A percentile compares a stretch with the other conserved stretches of the same genome.
phyloP scores from a whole-genome alignment of 495 filamentous ascomycete species.

The Podospora pseudoanserina region DNA sequence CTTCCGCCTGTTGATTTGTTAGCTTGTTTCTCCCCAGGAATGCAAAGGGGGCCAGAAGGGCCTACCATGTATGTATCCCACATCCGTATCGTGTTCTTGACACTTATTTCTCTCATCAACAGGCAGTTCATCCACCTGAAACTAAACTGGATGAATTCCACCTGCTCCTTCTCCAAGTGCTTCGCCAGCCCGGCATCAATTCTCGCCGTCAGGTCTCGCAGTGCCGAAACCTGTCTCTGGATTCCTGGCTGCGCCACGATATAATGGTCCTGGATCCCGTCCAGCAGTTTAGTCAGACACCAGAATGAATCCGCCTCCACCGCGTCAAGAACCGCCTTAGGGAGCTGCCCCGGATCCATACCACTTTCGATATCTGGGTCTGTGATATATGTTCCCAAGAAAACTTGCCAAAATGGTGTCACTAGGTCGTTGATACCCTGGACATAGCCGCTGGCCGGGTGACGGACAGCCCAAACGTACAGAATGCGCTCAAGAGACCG shows the following conservation, averaged over 20 bases:
- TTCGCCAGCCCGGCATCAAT: conserved; percentile 83
- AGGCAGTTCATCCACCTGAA: conserved; percentile 99
- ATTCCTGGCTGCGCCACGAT: conserved; percentile 97
- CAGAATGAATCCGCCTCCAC: conserved; percentile 98
- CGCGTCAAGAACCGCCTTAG: conserved; percentile 85
- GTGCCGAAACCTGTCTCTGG: conserved; percentile 81
- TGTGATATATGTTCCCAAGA: conserved; percentile 89
- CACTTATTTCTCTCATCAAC: conserved; percentile 93
- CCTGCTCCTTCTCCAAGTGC: conserved; percentile 82
- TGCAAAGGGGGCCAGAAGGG: conserved; percentile 2
- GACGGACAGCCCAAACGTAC: conserved; percentile 95
- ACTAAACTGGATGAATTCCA: conserved; percentile 98
- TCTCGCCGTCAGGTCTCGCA: conserved; percentile 82
- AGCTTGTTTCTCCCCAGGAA: neutral
- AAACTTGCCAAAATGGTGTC: conserved; percentile 96
- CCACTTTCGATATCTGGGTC: conserved; percentile 87
- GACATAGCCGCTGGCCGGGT: conserved; percentile 95
- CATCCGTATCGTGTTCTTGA: conserved; percentile 95
- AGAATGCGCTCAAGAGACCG: conserved; percentile 89
- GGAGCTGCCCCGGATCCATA: conserved; percentile 94
- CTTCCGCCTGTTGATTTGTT: conserved; percentile 67
- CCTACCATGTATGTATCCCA: conserved; percentile 98
- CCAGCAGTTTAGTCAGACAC: conserved; percentile 93
- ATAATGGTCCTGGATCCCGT: conserved; percentile 98
- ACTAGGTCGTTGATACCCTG: conserved; percentile 98